phyloP scores from a whole-genome alignment of 495 filamentous ascomycete genomes.

The Friedmanniomyces simplex region DNA sequence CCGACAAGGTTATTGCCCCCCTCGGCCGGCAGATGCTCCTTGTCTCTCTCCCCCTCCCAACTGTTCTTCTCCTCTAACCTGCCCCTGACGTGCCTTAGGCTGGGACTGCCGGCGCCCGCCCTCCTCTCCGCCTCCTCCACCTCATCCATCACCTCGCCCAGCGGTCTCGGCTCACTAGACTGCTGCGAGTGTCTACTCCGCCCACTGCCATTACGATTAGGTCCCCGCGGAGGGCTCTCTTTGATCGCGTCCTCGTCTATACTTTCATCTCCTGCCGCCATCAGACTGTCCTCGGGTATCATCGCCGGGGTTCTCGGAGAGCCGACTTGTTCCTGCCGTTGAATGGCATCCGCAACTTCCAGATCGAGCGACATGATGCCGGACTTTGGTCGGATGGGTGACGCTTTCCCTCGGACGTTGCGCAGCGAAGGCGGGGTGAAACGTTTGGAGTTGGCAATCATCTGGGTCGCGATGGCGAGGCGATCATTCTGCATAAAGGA shows the following conservation, averaged over 20 bases:
- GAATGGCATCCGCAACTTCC: slow-evolving; percentile 12
- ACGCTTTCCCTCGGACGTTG: not conserved
- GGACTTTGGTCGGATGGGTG: slow-evolving; percentile 8
- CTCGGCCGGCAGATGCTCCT: not conserved
- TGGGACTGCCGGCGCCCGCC: slow-evolving; percentile 7
- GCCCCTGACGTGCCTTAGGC: slow-evolving; percentile 11
- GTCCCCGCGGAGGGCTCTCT: slow-evolving; percentile 10
- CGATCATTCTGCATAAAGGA: not conserved
- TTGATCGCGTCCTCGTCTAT: slow-evolving; percentile 16
- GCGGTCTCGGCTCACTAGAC: slow-evolving; percentile 9
- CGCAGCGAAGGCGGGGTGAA: not conserved
- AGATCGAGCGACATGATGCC: slow-evolving; percentile 17
- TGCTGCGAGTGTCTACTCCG: not conserved
- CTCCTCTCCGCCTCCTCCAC: not conserved
- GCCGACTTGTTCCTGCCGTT: not conserved
- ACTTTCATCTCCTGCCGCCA: not conserved
- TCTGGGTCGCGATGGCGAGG: not conserved
- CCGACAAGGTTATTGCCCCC: not conserved
- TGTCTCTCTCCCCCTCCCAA: not conserved
- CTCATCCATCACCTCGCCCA: slow-evolving; percentile 21
- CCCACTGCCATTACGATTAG: not conserved
- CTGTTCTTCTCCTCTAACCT: slow-evolving; percentile 10
- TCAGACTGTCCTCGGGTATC: not conserved
- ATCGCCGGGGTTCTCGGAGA: not conserved
- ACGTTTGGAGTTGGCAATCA: slow-evolving; percentile 7